phyloP scores from a whole-genome alignment of 164 flowering plant genomes.

The Taxillus chinensis region DNA sequence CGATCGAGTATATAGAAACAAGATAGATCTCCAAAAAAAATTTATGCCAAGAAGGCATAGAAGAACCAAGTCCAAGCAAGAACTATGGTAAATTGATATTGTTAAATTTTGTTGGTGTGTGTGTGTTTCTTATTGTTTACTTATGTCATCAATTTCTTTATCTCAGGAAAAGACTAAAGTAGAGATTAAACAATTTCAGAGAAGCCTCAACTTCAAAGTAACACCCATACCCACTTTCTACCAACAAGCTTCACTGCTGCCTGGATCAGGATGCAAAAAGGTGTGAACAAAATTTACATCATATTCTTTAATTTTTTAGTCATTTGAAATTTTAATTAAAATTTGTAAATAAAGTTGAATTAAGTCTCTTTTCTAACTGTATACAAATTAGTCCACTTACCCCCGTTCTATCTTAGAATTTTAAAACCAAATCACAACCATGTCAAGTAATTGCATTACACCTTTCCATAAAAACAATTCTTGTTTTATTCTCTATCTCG shows the following conservation, averaged over 20 bases:
- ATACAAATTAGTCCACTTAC: no score
- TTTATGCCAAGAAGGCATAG: conserved; percentile 55
- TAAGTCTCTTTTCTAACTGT: no score
- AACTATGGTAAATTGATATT: conserved; percentile 34
- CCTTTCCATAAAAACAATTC: neutral
- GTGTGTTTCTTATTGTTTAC: no score
- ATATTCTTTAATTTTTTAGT: neutral
- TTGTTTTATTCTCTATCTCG: conserved; percentile 3
- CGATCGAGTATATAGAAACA: no score
- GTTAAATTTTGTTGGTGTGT: no score
- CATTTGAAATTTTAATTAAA: no score
- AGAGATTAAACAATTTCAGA: conserved; percentile 54
- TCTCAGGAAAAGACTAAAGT: conserved; percentile 56
- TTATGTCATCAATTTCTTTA: neutral
- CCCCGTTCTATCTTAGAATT: no score
- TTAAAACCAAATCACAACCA: no score
- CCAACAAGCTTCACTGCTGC: conserved; percentile 21
- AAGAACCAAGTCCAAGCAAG: conserved; percentile 53
- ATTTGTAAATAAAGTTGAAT: no score
- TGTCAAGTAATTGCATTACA: no score
- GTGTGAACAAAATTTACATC: conserved; percentile 18
- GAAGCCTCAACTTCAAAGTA: conserved; percentile 69
- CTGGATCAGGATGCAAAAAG: conserved; percentile 30
- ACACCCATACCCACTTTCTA: conserved; percentile 75
- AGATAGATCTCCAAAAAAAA: conserved; percentile 13